Evolutionary conservation across 164 flowering plant species (phyloP), one percentile per base, ranked within the genome.

Genomic region (Liquidambar formosana): DNA sequence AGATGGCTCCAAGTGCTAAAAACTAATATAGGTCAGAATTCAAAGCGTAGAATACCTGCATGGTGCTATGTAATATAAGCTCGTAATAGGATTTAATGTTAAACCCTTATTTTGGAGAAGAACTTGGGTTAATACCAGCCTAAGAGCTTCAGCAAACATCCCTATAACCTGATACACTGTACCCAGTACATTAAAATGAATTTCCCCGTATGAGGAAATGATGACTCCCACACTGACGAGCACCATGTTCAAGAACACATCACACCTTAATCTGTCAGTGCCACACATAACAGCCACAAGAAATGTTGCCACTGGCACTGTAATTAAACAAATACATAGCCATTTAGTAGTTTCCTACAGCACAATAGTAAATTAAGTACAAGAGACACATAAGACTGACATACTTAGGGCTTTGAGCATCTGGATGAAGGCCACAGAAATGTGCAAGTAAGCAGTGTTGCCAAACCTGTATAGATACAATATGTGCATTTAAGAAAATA

Each of bases 241-340:
- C 83, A 95, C 57, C 99, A 95, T 91, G 85, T 95, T 95, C 78
- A 80, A 79, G 89, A 95, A 90, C 72, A 95, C 86, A 62, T 95
- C 99, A 52, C 96, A 95, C 86, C 97, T 86, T 79, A 88, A 68
- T 67, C 80, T 89, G 81, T 95, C 99, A 57, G 94, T 95, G 73
- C 97, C 99, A 75, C 99, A 95, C 67, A 95, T 38, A 79, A 95
- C 93, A 71, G 97, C 99, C 97, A 93, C 85, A 49, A 89, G 64
- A 81, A 91, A 91, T 45, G 99, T 95, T 64, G 99, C 99, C 74
- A 95, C 99, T 11, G 99, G 99, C 99, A 93, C 99, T 95, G 92
- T 19, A 82, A 52, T 58, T 9, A 56, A 68, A 3, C 11, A 56
- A 56, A 46, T 52, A 44, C 67, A 48, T 4, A 73, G 28, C 8